Evolutionary conservation across 208 protist genomes (phyloP), one percentile per base, ranked within the genome.

Genomic region (Leishmania mexicana): DNA sequence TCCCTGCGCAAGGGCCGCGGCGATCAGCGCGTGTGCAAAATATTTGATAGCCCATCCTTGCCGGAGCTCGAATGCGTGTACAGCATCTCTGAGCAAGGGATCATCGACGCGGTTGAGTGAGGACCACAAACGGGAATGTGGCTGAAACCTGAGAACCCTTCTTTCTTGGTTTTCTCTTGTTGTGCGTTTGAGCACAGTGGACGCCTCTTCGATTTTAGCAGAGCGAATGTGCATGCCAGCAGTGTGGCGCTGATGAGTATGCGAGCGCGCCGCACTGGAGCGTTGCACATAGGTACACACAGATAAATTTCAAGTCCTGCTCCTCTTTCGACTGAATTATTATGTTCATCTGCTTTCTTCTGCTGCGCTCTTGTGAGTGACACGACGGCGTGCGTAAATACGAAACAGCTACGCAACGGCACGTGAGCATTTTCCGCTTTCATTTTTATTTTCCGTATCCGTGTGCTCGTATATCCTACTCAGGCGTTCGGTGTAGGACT

Each of bases 41-140:
- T 99, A 64, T 99, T 99, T 81, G 99, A 99, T 89, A 99, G 97
- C 75, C 99, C 99, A 7, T 97, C 86, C 40, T 86, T 99, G n/a
- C 99, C 99, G 5, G 99, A 99, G 89, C 85, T 93, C 47, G 99
- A 99, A 88, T 98, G 95, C 80, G 93, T 98, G 28, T 99, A 98
- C 90, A 89, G 90, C 76, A 99, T 99, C 67, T 93, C 96, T 28
- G 96, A 98, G 45, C 96, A 96, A 54, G 99, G 99, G 62, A 99
- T 99, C 75, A 87, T 86, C 47, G 99, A 99, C 81, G 94, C 96
- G 10, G 83, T 88, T 49, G 97, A 99, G 51, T 99, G 88, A 89
- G 17, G n/a, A 5, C 21, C 31, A 75, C 21, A 67, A 5, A 24
- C 19, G 38, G 57, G 0, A 53, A 42, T 42, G 54, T 13, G 21